phyloP scores from a whole-genome alignment of 1,139 yeast species.

The Geotrichum cucujoidarum region DNA sequence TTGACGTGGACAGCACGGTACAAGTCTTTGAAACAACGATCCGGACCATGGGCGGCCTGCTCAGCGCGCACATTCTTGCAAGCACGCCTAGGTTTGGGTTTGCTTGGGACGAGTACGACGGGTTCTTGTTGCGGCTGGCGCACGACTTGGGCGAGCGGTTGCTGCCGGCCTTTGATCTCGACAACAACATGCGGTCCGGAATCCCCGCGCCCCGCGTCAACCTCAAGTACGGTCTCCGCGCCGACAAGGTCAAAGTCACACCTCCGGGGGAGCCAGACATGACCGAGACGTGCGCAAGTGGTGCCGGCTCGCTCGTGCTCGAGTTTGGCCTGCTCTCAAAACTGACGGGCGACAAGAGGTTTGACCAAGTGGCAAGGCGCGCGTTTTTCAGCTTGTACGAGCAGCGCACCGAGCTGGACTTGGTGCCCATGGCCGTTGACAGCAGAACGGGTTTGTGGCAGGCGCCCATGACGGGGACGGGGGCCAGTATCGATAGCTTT shows the following conservation, averaged over 20 bases:
- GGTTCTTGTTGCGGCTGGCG: conserved; percentile 65
- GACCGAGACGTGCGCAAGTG: conserved; percentile 15
- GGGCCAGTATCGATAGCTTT: conserved; percentile 91
- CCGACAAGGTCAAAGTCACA: conserved; percentile 22
- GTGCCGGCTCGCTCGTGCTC: conserved; percentile 57
- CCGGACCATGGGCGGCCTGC: conserved; percentile 69
- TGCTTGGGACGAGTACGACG: conserved; percentile 50
- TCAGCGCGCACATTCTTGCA: conserved; percentile 72
- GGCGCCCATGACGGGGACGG: conserved; percentile 63
- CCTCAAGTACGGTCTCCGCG: conserved; percentile 47
- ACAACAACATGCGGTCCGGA: conserved; percentile 43
- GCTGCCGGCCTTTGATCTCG: conserved; percentile 59
- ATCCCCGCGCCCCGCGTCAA: conserved; percentile 74
- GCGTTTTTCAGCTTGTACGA: conserved; percentile 73
- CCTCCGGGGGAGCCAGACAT: background rate
- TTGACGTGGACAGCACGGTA: conserved; percentile 62
- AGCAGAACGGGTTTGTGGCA: conserved; percentile 54
- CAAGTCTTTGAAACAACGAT: conserved; percentile 87
- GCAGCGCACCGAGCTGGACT: conserved; percentile 53
- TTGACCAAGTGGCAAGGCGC: conserved; percentile 55
- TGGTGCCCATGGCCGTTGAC: conserved; percentile 75
- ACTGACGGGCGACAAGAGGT: conserved; percentile 67
- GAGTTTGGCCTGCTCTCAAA: conserved; percentile 72
- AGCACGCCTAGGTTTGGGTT: conserved; percentile 50
- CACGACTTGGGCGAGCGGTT: conserved; percentile 64